Conservation (phyloP, 2,329 filamentous ascomycete species). For the Cryphonectria nitschkei region DNA sequence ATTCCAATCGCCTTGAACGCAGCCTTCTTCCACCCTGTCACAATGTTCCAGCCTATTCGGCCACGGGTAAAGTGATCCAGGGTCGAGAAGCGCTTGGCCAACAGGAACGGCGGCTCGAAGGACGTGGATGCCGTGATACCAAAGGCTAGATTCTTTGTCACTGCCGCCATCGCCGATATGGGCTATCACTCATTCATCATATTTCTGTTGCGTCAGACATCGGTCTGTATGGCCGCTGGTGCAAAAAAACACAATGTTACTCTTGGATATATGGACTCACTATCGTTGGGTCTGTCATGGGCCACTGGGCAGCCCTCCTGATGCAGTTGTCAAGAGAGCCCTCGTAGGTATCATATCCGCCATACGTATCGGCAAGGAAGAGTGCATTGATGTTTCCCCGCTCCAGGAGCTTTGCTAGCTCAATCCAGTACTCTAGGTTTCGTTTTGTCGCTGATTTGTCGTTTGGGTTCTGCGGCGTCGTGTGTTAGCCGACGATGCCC, state of each 20-base stretch:
- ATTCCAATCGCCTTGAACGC: constrained; percentile 62
- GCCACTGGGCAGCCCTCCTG: constrained; percentile 65
- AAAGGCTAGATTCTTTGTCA: constrained; percentile 66
- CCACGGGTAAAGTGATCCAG: constrained; percentile 65
- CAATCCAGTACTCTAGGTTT: constrained; percentile 64
- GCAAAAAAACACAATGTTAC: constrained; percentile 31
- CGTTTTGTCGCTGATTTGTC: constrained; percentile 66
- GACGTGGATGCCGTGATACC: constrained; percentile 66
- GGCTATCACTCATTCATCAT: constrained; percentile 43
- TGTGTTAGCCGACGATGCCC: not conserved
- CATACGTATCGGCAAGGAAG: constrained; percentile 69
- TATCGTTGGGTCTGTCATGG: constrained; percentile 66
- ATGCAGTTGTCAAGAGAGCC: constrained; percentile 64
- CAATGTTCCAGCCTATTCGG: constrained; percentile 69
- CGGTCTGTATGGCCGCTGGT: not conserved
- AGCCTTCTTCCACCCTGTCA: constrained; percentile 64
- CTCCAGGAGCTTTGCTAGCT: constrained; percentile 65
- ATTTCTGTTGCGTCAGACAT: not conserved
- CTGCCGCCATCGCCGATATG: constrained; percentile 68
- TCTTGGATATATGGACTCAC: constrained; percentile 38
- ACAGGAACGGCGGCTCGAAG: constrained; percentile 64
- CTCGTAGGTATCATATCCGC: constrained; percentile 66
- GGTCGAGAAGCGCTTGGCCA: constrained; percentile 65
- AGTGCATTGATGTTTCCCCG: constrained; percentile 65
- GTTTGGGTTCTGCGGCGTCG: constrained; percentile 53